These are phyloP conservation scores for Piper betle DNA, from an alignment of 164 flowering plant genomes.

Conservation along the genomic window DNA sequence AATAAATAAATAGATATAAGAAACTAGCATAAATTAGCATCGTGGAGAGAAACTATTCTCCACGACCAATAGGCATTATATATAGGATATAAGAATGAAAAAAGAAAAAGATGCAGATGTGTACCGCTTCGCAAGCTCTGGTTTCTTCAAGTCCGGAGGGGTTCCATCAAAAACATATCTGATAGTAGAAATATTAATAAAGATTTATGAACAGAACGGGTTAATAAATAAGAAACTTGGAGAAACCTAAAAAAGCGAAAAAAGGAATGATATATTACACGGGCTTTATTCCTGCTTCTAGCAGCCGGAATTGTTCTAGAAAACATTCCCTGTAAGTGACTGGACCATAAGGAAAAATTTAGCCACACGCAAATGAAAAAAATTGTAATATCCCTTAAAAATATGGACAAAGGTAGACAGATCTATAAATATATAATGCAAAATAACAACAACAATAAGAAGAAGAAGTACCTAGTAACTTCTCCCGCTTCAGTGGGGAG, in stretches of 20 bases:
- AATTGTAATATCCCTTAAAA: background rate
- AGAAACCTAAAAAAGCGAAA: no score
- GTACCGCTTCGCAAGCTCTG: slow-evolving; percentile 83
- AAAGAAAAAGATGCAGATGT: background rate
- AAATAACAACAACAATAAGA: background rate
- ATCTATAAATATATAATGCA: no score
- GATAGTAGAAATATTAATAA: slow-evolving; percentile 2
- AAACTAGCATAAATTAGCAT: background rate
- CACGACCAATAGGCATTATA: no score
- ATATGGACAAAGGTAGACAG: no score
- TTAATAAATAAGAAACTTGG: no score
- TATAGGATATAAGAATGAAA: no score
- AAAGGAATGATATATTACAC: slow-evolving; percentile 31
- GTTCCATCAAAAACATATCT: slow-evolving; percentile 95
- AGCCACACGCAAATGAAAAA: background rate
- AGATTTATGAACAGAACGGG: background rate
- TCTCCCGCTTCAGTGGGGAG: slow-evolving; percentile 98
- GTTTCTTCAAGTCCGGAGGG: slow-evolving; percentile 87
- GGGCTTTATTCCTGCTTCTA: slow-evolving; percentile 95
- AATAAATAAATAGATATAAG: background rate
- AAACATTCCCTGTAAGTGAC: slow-evolving; percentile 97
- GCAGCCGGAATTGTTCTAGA: slow-evolving; percentile 74
- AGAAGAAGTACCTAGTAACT: slow-evolving; percentile 59
- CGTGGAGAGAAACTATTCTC: no score
- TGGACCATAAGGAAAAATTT: slow-evolving; percentile 8